Conservation (phyloP, 768 basidiomycete species). For the Tylopilus balloui region DNA sequence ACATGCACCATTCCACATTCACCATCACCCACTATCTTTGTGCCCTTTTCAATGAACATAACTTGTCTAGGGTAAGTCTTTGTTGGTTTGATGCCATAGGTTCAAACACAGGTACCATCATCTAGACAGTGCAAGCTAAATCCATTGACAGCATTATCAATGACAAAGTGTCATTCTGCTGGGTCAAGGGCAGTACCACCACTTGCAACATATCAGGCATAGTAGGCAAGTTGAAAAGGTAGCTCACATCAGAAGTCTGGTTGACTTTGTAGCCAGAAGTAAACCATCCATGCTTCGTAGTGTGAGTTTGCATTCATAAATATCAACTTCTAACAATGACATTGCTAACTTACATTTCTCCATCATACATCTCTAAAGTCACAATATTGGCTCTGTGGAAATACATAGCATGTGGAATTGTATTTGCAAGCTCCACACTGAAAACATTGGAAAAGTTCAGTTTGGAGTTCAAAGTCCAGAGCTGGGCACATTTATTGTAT, state of each 20-base stretch:
- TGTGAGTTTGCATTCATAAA: no score
- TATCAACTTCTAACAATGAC: no score
- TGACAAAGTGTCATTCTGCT: not conserved
- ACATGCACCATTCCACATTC: no score
- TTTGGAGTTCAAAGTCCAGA: no score
- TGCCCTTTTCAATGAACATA: not conserved
- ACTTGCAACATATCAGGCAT: not conserved
- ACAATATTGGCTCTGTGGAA: no score
- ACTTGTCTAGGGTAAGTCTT: not conserved
- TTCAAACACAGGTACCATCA: not conserved
- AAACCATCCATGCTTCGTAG: not conserved
- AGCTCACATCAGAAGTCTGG: not conserved
- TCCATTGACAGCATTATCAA: not conserved
- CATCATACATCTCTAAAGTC: no score
- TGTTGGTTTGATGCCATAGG: not conserved
- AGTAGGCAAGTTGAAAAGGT: not conserved
- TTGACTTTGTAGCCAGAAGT: not conserved
- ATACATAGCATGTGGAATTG: no score
- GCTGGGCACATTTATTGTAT: no score
- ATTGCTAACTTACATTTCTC: no score
- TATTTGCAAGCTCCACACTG: no score
- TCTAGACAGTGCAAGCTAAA: not conserved
- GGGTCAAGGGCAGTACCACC: not conserved
- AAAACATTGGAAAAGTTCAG: no score
- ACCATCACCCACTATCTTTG: not conserved